These are phyloP conservation scores for Salvia splendens DNA, from an alignment of 257 asterid genomes.

Conservation along the genomic window DNA sequence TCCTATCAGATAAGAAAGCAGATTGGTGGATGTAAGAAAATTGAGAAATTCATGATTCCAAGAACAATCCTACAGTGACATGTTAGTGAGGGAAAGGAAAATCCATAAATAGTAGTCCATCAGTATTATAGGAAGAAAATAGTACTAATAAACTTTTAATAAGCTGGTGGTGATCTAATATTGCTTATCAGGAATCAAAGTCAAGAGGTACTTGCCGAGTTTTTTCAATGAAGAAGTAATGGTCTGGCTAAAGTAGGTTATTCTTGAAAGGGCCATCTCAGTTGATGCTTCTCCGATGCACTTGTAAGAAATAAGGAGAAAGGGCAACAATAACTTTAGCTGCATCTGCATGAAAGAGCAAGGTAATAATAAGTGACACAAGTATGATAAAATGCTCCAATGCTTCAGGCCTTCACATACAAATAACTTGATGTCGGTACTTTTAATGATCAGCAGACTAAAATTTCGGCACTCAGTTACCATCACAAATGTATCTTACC, in stretches of 20 bases:
- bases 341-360: slow-evolving; percentile 63
- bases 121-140: not conserved
- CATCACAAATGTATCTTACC: slow-evolving; percentile 46
- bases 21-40: not conserved
- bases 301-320: slow-evolving; percentile 78
- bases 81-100: slow-evolving; percentile 10
- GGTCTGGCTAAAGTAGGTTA: slow-evolving; percentile 60
- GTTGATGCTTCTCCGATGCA: slow-evolving; percentile 74
- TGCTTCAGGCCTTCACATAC: slow-evolving; percentile 13
- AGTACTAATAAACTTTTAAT: not conserved
- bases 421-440: slow-evolving; percentile 1
- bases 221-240: slow-evolving; percentile 52
- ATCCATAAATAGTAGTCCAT: not conserved
- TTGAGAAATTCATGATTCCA: not conserved
- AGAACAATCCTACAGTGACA: not conserved
- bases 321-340: slow-evolving; percentile 61
- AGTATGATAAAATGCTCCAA: slow-evolving; percentile 19
- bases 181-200: slow-evolving; percentile 5
- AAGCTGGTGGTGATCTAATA: slow-evolving; percentile 12
- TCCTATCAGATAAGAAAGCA: too few relatives aligned
- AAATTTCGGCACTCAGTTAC: slow-evolving; percentile 17
- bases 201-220: slow-evolving; percentile 55
- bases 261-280: slow-evolving; percentile 59
- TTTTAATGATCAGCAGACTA: not conserved
- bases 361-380: slow-evolving; percentile 25